Evolutionary conservation across 495 filamentous ascomycete species (phyloP), one percentile per base, ranked within the genome.

Genomic region (Penicillium pulvis): DNA sequence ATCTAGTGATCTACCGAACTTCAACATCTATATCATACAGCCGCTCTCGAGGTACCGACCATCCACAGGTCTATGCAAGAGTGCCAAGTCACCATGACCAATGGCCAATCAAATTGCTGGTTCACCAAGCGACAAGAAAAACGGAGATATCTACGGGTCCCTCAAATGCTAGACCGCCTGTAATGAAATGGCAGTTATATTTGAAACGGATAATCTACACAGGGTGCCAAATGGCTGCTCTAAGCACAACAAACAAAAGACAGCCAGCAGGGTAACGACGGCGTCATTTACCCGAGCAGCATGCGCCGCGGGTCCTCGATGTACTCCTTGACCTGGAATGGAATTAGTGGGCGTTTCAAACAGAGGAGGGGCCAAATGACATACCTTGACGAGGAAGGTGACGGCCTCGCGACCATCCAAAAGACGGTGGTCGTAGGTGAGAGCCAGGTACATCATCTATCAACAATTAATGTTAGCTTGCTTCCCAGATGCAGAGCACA

Each of bases 391-490:
- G 61, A 98, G 79, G 84, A 98, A 98, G 58, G 93, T 95, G 28
- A 96, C 92, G 12, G 92, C 95, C 79, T 98, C 94, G 65, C 94
- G 86, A 26, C 94, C 95, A 73, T 98, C 95, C 26, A 98, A 80
- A 39, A 98, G 83, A 61, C 94, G 89, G 75, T 98, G 94, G 68
- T 98, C 94, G 70, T 98, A 98, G 16, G 94, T 98, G 51, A 98
- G 83, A 42, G 94, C 95, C 42, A 98, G 85, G 63, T 96, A 97
- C 94, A 98, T 98, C 91, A 98, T 98, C 84, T 89, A 63, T 49
- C 23, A 17, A 57, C 48, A 46, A 75, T 66, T 11, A 42, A 53
- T 17, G 43, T 43, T 43, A 57, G 24, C 9, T 4, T 23, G 23
- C 9, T 31, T 16, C 5, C 1, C 1, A 44, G 31, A 45, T 19